Base-by-base conservation (phyloP, 163 green algal species). In the Chloromonas sp. region DNA sequence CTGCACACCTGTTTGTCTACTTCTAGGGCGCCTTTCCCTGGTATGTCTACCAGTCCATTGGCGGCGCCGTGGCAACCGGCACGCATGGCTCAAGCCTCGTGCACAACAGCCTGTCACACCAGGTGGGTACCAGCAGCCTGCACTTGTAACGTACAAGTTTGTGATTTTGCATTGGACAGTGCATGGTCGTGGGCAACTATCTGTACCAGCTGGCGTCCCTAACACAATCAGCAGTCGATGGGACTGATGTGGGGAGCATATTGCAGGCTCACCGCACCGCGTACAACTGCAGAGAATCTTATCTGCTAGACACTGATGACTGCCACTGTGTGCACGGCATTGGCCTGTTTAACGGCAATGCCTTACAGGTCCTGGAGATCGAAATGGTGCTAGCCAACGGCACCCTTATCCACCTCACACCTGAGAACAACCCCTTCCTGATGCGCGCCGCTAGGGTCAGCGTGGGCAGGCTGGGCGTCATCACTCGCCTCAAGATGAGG, bases 311-410 rank as follows among this genome's bases (percentile, higher is more conserved):
- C 36, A 36, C 36, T 36, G 36, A 36, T 36, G 36, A 36, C 36
- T 36, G 36, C 36, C 36, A 36, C 36, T 36, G 36, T 36, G 36
- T 36, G 36, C 36, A 36, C 36, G 36, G 36, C 36, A 36, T 36
- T 36, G 36, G 36, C 36, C 36, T 36, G 36, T 36, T 36, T 36
- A 36, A 36, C 36, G 36, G 36, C 36, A 36, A 36, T 36, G 36
- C 36, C 36, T 36, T 36, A 61, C 93, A 98, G 92, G 86, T 95
- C 59, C 60, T 94, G 3, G 90, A 81, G 1, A 70, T 98, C 1
- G 87, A 92, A 15, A 82, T 98, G 79, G 91, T 98, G 62, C 79
- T 96, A 61, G 94, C 94, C 1, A 95, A 98, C 87, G 95, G 95
- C 60, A 95, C 90, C 0, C 58, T 95, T 57, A 82, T 85, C 14